phyloP scores from a whole-genome alignment of 306 rosid species.

The Vigna hirtella region DNA sequence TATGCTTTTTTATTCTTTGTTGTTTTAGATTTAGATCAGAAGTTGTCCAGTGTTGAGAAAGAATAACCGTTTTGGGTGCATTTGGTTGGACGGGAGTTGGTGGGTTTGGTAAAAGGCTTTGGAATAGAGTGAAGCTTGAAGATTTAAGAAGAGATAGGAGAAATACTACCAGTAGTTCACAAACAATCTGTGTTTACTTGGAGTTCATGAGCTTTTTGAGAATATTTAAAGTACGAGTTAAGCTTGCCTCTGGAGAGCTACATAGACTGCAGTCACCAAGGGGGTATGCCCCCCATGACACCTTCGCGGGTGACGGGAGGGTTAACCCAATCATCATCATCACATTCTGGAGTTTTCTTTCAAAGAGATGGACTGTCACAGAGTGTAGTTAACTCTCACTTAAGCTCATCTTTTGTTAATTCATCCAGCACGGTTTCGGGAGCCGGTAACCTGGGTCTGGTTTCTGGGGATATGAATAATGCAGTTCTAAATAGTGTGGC shows the following conservation, averaged over 20 bases:
- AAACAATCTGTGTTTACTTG: constrained; percentile 1
- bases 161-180: background rate
- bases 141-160: background rate
- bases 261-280: constrained; percentile 77
- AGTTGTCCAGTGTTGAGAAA: constrained; percentile 49
- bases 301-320: constrained; percentile 96
- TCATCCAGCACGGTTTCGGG: constrained; percentile 79
- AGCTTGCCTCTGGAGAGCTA: constrained; percentile 89
- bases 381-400: constrained; percentile 80
- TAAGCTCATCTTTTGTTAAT: constrained; percentile 86
- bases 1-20: constrained; percentile 32
- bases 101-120: constrained; percentile 34
- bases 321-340: constrained; percentile 85
- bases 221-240: constrained; percentile 41
- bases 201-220: constrained; percentile 37
- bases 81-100: constrained; percentile 40
- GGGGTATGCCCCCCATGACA: constrained; percentile 86
- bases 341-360: constrained; percentile 94
- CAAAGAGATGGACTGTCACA: constrained; percentile 94
- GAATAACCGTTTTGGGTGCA: constrained; percentile 37
- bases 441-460: constrained; percentile 81
- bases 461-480: constrained; percentile 89
- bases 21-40: constrained; percentile 50
- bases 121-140: constrained; percentile 41
- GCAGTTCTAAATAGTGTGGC: constrained; percentile 79